These are phyloP conservation scores for Erodium texanum DNA, from an alignment of 441 rosid genomes.

Conservation along the genomic window DNA sequence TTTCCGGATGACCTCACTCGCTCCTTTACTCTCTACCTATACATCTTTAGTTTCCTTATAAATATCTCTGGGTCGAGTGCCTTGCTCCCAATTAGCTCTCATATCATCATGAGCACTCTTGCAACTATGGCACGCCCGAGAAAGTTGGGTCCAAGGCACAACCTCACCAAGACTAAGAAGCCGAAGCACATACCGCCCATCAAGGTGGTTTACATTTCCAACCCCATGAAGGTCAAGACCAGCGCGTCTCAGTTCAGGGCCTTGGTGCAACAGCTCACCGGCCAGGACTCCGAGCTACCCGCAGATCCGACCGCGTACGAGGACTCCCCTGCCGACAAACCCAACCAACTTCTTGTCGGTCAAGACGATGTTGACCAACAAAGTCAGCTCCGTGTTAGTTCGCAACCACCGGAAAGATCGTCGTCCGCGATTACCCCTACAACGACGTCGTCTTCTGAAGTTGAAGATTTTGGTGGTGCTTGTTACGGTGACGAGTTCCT, in stretches of 20 bases:
- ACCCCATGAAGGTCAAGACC: slow-evolving; percentile 44
- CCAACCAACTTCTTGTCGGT: too few species aligned
- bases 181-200: slow-evolving; percentile 24
- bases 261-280: slow-evolving; percentile 53
- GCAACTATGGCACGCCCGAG: slow-evolving; percentile 5
- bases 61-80: not conserved
- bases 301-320: slow-evolving; percentile 9
- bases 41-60: too few species aligned
- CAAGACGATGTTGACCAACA: too few species aligned
- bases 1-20: too few species aligned
- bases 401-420: too few species aligned
- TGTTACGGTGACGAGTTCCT: too few species aligned
- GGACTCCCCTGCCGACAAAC: too few species aligned
- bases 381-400: too few species aligned
- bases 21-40: too few species aligned
- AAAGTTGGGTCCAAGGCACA: slow-evolving; percentile 7
- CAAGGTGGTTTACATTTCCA: slow-evolving; percentile 61
- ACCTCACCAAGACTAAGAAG: not conserved
- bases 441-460: not conserved
- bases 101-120: slow-evolving; percentile 16
- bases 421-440: too few species aligned
- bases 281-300: slow-evolving; percentile 41
- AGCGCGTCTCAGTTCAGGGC: slow-evolving; percentile 44
- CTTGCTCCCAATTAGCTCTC: not conserved
- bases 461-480: slow-evolving; percentile 3